Conservation (phyloP, 2,329 filamentous ascomycete species). For the Fusarium subtropicale region DNA sequence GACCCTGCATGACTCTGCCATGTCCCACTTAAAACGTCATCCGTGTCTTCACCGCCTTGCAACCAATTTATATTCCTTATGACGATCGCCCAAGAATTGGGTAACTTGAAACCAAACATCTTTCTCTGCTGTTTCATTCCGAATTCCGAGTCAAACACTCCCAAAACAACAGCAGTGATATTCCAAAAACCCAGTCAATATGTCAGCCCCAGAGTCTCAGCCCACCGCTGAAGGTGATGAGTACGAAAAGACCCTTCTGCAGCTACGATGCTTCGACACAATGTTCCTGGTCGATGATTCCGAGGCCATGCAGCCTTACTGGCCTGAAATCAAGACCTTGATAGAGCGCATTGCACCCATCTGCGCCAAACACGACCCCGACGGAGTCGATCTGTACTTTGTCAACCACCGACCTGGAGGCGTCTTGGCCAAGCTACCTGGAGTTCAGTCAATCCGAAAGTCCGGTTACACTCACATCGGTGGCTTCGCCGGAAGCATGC, state of each 20-base stretch:
- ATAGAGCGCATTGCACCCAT: conserved; percentile 25
- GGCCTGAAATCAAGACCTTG: conserved; percentile 22
- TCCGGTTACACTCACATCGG: conserved; percentile 18
- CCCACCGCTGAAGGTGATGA: background rate
- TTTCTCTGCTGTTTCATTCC: background rate
- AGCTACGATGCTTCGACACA: conserved; percentile 21
- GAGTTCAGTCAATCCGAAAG: conserved; percentile 22
- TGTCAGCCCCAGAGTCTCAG: conserved; percentile 10
- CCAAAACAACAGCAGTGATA: background rate
- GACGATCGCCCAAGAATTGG: background rate
- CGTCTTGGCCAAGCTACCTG: conserved; percentile 15
- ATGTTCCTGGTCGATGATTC: conserved; percentile 23
- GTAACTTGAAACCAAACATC: background rate
- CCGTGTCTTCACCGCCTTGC: conserved; percentile 16
- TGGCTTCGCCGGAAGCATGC: conserved; percentile 17
- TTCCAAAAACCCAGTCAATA: background rate
- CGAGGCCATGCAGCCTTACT: conserved; percentile 22
- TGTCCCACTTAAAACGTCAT: conserved; percentile 12
- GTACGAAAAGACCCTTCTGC: conserved; percentile 20
- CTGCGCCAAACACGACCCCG: conserved; percentile 17
- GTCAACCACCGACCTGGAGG: conserved; percentile 21
- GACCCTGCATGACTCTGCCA: background rate
- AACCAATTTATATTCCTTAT: background rate
- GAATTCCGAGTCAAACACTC: no score
- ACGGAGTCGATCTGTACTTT: conserved; percentile 20